phyloP scores from a whole-genome alignment of 1,284 basidiomycete species.

The Waitea zeae region DNA sequence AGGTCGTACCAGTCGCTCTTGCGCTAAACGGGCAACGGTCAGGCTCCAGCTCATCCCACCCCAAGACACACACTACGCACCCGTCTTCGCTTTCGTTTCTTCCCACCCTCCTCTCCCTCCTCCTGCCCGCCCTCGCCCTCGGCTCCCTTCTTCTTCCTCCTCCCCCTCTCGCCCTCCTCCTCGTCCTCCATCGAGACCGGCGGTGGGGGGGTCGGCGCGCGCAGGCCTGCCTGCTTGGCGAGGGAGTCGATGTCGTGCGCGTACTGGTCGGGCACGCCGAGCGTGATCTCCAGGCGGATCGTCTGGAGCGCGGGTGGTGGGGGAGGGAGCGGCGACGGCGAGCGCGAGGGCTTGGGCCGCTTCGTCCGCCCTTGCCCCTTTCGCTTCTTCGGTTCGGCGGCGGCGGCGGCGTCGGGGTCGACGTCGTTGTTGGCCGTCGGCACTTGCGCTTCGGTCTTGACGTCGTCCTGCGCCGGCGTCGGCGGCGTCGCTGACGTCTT shows the following conservation, averaged over 20 bases:
- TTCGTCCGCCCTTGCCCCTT: neutral
- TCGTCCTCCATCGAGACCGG: no score
- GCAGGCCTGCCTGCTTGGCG: slow-evolving; percentile 2
- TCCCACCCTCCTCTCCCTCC: neutral
- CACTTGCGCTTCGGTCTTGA: no score
- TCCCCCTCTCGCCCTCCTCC: neutral
- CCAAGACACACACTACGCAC: neutral
- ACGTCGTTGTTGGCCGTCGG: no score
- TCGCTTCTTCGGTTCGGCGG: no score
- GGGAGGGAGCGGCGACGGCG: neutral
- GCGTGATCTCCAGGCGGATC: neutral
- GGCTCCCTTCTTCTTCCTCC: neutral
- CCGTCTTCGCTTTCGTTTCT: neutral
- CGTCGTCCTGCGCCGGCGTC: no score
- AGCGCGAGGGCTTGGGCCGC: neutral
- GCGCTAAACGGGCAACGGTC: neutral
- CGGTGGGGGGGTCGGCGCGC: neutral
- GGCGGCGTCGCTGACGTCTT: no score
- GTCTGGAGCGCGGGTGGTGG: neutral
- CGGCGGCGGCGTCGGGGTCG: no score
- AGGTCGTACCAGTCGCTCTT: slow-evolving; percentile 68
- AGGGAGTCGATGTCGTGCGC: neutral
- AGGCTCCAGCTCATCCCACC: neutral
- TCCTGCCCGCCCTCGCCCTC: neutral
- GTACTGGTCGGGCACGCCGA: neutral